phyloP scores from a whole-genome alignment of 2,329 filamentous ascomycete genomes.

The Calonectria leucothoes region DNA sequence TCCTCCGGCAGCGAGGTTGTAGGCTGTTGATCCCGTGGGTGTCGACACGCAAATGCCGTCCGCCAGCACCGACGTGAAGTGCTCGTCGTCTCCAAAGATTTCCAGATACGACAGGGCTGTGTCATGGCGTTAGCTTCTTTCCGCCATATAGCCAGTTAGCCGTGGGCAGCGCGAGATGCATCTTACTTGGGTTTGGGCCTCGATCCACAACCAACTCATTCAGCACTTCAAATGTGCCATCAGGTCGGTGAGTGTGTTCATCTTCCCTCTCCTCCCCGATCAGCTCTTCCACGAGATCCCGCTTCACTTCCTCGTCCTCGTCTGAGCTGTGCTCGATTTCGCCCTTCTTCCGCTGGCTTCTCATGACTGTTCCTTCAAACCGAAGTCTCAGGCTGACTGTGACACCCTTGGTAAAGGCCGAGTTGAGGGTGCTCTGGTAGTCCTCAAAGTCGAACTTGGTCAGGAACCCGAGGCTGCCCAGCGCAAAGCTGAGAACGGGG shows the following conservation, averaged over 20 bases:
- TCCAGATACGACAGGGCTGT: conserved; percentile 91
- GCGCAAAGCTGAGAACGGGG: conserved; percentile 89
- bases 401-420: conserved; percentile 83
- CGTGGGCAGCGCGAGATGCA: conserved; percentile 32
- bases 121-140: conserved; percentile 7
- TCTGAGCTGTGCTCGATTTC: conserved; percentile 40
- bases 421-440: conserved; percentile 75
- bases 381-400: conserved; percentile 88
- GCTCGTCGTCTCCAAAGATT: conserved; percentile 93
- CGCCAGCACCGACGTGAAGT: conserved; percentile 93
- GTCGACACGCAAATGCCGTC: conserved; percentile 95
- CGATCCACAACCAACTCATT: conserved; percentile 98
- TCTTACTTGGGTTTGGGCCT: conserved; percentile 88
- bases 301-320: conserved; percentile 52
- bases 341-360: conserved; percentile 66
- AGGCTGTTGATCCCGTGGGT: conserved; percentile 93
- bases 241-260: conserved; percentile 85
- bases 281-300: conserved; percentile 89
- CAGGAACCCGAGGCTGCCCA: conserved; percentile 93
- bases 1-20: conserved; percentile 95
- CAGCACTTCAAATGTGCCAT: conserved; percentile 87
- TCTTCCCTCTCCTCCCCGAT: conserved; percentile 89
- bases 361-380: conserved; percentile 95
- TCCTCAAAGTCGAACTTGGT: conserved; percentile 95
- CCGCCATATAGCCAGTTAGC: conserved; percentile 10